Evolutionary conservation across 176 grass and related monocot species (phyloP), one percentile per base, ranked within the genome.

Genomic region (Bothriochloa decipiens): DNA sequence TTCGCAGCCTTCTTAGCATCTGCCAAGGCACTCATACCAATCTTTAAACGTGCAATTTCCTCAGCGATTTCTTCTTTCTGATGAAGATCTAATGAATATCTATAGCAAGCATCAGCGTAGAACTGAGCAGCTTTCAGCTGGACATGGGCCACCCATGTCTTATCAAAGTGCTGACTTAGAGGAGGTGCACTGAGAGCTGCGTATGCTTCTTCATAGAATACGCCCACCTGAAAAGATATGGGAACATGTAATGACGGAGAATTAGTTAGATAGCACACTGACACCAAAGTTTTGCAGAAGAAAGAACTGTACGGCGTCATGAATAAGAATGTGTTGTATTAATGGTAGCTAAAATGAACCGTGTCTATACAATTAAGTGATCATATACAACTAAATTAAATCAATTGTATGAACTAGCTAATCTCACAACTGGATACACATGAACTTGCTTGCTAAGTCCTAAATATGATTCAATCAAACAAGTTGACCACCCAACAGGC

Each of bases 101-200:
- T 96, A 84, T 94, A 99, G 69, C 92, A 93, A 91, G 97, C 89
- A 84, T 96, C 97, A 39, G 88, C 86, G 81, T 99, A 99, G 86
- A 96, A 99, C 73, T 99, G 97, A 81, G 91, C 91, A 41, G 97
- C 89, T 90, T 99, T 99, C 43, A 99, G 71, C 82, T 99, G 97
- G 62, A 99, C 89, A 91, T 99, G 93, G 66, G 91, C 85, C 10
- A 99, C 90, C 97, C 97, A 99, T 70, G 97, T 89, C 87, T 89
- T 95, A 52, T 99, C 97, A 7, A 99, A 99, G 86, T 96, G 93
- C 73, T 94, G 93, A 71, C 77, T 99, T 70, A 99, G 93, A 20
- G 84, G 86, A 89, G 93, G 11, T 58, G 79, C 71, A 61, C 81
- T 92, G 26, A 99, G 86, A 73, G 90, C 70, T 76, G 93, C 97